Conservation (phyloP, 2,329 filamentous ascomycete genomes). For the Nectriaceae sp. region DNA sequence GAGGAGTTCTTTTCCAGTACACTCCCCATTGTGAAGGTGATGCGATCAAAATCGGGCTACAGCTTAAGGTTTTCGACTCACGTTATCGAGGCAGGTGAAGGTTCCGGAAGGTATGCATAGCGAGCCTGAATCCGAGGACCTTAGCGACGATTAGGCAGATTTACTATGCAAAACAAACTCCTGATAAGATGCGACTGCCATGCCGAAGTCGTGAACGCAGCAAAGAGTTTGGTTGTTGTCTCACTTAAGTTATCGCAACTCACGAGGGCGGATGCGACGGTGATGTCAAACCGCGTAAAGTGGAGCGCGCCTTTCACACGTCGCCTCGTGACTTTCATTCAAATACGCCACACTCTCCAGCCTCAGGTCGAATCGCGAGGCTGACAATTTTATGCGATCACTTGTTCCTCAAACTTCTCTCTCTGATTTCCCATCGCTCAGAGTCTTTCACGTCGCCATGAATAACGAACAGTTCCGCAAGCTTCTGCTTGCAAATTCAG, state of each 20-base stretch:
- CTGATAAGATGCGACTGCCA: no score
- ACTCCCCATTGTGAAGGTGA: slow-evolving; percentile 52
- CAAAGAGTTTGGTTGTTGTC: no score
- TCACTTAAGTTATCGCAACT: not conserved
- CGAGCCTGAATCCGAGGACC: no score
- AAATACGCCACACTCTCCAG: slow-evolving; percentile 22
- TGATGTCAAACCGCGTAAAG: slow-evolving; percentile 36
- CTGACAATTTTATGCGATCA: slow-evolving; percentile 17
- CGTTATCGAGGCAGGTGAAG: not conserved
- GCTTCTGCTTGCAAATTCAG: slow-evolving; percentile 60
- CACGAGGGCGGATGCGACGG: slow-evolving; percentile 1
- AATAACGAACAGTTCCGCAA: slow-evolving; percentile 95
- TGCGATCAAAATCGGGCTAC: not conserved
- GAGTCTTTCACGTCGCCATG: slow-evolving; percentile 54
- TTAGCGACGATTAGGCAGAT: no score
- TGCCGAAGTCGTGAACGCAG: no score
- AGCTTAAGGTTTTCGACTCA: not conserved
- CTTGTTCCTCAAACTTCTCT: not conserved
- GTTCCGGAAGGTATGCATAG: not conserved
- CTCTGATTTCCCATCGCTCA: not conserved
- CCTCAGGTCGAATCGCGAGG: slow-evolving; percentile 15
- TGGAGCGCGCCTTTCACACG: slow-evolving; percentile 41
- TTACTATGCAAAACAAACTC: no score
- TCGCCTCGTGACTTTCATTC: slow-evolving; percentile 37
- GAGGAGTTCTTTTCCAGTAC: slow-evolving; percentile 65